Conservation (phyloP, 306 rosid species). For the Cucurbita argyrosperma region DNA sequence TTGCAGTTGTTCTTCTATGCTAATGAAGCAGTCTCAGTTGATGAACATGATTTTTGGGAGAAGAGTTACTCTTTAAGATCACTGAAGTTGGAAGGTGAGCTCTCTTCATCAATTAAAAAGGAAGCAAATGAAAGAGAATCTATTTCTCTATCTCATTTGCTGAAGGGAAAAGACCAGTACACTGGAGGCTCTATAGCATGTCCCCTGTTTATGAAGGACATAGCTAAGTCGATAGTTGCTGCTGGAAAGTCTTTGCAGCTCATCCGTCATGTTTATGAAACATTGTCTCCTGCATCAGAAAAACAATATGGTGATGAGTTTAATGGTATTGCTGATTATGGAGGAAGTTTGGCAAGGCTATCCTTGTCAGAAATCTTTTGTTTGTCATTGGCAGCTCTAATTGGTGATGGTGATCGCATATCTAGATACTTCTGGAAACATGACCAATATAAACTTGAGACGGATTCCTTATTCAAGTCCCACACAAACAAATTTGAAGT, state of each 20-base stretch:
- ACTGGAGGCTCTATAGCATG: constrained; percentile 37
- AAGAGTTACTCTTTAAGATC: constrained; percentile 64
- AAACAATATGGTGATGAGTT: constrained; percentile 36
- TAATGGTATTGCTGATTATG: constrained; percentile 28
- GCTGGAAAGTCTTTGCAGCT: constrained; percentile 95
- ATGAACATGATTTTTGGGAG: constrained; percentile 91
- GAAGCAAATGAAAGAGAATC: constrained; percentile 40
- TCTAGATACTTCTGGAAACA: constrained; percentile 47
- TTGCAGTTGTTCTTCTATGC: constrained; percentile 77
- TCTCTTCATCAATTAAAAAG: constrained; percentile 23
- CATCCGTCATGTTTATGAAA: constrained; percentile 49
- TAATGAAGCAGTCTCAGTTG: constrained; percentile 52
- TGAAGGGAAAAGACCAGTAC: constrained; percentile 40
- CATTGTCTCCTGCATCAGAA: constrained; percentile 19
- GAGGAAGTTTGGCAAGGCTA: constrained; percentile 45
- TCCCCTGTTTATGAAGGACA: constrained; percentile 65
- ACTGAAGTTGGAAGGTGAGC: constrained; percentile 26
- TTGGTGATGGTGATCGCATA: constrained; percentile 76
- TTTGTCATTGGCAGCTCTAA: constrained; percentile 67
- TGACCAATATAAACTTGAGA: constrained; percentile 20
- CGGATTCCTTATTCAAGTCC: constrained; percentile 18
- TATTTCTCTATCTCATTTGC: constrained; percentile 20
- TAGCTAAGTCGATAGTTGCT: constrained; percentile 67
- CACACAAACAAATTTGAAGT: constrained; percentile 14
- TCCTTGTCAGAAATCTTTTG: constrained; percentile 73